Conservation (phyloP, 371 early-diverging fungal species). For the Zancudomyces culisetae region DNA sequence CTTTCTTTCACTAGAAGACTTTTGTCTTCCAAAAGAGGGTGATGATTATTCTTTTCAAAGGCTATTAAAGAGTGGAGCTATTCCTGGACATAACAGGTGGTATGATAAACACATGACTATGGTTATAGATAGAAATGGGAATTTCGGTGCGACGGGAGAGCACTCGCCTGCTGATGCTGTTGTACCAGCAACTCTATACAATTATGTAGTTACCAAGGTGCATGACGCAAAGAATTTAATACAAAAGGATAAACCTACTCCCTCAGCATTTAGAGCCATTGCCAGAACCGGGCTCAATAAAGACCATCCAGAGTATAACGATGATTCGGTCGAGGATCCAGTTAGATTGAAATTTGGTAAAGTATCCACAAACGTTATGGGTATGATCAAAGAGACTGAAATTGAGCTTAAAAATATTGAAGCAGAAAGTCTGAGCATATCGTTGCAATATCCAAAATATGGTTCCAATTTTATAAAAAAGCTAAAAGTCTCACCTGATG, state of each 20-base stretch:
- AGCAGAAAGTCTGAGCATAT: constrained; percentile 38
- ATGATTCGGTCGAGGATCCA: constrained; percentile 1
- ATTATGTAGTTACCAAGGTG: constrained; percentile 30
- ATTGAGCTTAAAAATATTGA: constrained; percentile 27
- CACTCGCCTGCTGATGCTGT: constrained; percentile 70
- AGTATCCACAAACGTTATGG: constrained; percentile 2
- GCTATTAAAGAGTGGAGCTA: constrained; percentile 30
- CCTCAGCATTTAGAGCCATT: constrained; percentile 6
- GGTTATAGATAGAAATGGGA: constrained; percentile 46
- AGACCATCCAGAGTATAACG: neutral
- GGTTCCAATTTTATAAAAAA: constrained; percentile 46
- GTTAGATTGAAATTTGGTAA: constrained; percentile 6
- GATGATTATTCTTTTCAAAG: constrained; percentile 15
- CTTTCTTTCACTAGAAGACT: constrained; percentile 2
- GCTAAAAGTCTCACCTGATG: constrained; percentile 56
- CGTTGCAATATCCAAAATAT: constrained; percentile 38
- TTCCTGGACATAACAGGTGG: constrained; percentile 70
- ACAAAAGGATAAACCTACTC: constrained; percentile 12
- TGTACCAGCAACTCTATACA: constrained; percentile 40
- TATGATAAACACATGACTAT: constrained; percentile 61
- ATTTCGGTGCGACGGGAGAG: constrained; percentile 54
- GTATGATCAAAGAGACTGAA: constrained; percentile 32
- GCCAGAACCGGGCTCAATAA: neutral
- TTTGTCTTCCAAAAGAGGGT: neutral
- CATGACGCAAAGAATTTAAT: constrained; percentile 1